Base-by-base conservation (phyloP, 257 asterid genomes). In the Solanum habrochaites region DNA sequence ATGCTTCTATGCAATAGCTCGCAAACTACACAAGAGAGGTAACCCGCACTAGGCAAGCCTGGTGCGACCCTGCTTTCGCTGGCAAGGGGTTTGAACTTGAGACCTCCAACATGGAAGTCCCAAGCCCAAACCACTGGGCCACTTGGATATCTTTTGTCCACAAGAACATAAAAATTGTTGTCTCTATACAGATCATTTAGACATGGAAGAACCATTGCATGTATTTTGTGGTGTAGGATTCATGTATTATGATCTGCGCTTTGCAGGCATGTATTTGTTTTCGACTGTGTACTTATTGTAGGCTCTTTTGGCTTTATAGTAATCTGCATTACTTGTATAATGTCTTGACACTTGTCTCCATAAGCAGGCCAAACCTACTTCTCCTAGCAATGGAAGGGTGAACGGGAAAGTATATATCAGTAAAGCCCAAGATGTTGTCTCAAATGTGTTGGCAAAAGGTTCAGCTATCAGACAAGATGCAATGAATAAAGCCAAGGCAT, bases 401-500 rank as follows among this genome's bases (percentile, higher is more conserved):
- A 87, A 86, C 84, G 93, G 93, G 56, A 90, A 85, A 87, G 93
- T 92, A 78, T 95, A 97, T 69, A 94, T 94, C n/a, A 93, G 86
- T 83, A 97, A 91, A 94, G 98, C 99, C 67, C 98, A 97, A 91
- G 98, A 94, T 87, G 99, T 94, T 74, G 97, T 97, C 45, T 92
- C 99, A 25, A 97, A 75, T 91, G 86, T 97, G 96, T 89, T 97
- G 86, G 98, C 99, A 67, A 97, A 95, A 90, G 96, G 98, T 89
- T 95, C 96, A 40, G 98, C 98, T 87, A 88, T 97, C 35, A 87
- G 98, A 85, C 98, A 94, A 89, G 99, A 95, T 90, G 99, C 98
- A 67, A 90, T 97, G 88, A 97, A 89, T 89, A 95, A 94, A 92
- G 99, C 99, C 86, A 97, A 92, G 90, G 98, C 98, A 88, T 97